These are phyloP conservation scores for Sistotremastrum niveocremeum DNA, from an alignment of 768 basidiomycete species.

Conservation along the genomic window DNA sequence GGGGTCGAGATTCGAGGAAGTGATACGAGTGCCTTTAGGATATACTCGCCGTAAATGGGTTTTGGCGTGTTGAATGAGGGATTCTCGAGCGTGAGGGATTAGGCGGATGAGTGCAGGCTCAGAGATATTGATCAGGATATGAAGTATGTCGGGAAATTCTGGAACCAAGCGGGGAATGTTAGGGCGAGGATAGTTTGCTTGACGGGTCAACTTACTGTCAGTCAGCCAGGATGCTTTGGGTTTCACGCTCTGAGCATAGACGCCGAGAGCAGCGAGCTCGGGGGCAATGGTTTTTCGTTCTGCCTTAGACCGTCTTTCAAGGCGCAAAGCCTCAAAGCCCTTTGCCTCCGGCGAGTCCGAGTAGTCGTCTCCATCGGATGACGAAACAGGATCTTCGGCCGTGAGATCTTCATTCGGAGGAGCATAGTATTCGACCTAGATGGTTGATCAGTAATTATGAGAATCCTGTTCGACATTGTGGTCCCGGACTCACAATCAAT, in stretches of 20 bases:
- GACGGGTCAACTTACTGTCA: conserved; percentile 18
- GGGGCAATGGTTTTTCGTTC: conserved; percentile 5
- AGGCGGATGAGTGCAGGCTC: conserved; percentile 33
- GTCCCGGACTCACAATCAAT: conserved; percentile 33
- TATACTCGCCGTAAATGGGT: conserved; percentile 40
- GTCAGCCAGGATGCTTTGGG: conserved; percentile 37
- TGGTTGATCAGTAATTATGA: background rate
- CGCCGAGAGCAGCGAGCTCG: conserved; percentile 41
- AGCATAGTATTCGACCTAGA: conserved; percentile 43
- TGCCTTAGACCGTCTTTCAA: conserved; percentile 3
- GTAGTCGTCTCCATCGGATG: background rate
- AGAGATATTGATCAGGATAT: conserved; percentile 49
- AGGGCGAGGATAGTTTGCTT: background rate
- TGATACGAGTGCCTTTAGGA: conserved; percentile 42
- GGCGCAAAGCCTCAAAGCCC: conserved; percentile 15
- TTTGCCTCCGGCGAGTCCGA: conserved; percentile 4
- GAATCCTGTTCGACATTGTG: background rate
- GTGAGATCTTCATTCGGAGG: conserved; percentile 7
- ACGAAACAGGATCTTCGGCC: background rate
- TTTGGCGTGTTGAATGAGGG: conserved; percentile 29
- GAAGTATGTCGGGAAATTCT: conserved; percentile 29
- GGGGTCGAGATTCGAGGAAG: conserved; percentile 41
- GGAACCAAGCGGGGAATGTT: background rate
- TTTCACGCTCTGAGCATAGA: conserved; percentile 52
- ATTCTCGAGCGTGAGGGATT: conserved; percentile 20